Percentiles rank a stretch among this genome's conserved stretches.
These are phyloP conservation scores for Didymella pinodella DNA, from an alignment of 2,329 filamentous ascomycete species.

Conservation along the genomic window DNA sequence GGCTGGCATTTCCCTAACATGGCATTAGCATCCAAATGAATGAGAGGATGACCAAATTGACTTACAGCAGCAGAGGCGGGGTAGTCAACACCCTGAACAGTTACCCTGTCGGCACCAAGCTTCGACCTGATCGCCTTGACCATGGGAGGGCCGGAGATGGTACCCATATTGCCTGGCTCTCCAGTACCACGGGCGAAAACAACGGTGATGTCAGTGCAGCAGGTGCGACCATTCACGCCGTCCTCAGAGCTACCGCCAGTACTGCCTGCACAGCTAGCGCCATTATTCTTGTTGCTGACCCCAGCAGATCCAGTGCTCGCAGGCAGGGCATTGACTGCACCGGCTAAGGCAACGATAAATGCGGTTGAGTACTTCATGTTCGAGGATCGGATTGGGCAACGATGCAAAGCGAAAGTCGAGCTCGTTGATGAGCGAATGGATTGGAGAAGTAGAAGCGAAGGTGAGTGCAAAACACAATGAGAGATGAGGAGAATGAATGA, in stretches of 20 bases:
- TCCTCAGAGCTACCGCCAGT: constrained; percentile 47
- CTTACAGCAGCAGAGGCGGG: constrained; percentile 40
- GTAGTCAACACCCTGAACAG: constrained; percentile 46
- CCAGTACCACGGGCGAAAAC: constrained; percentile 56
- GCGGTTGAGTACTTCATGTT: constrained; percentile 40
- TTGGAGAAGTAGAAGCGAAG: constrained; percentile 20
- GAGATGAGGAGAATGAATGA: constrained; percentile 22
- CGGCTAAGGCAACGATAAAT: constrained; percentile 30
- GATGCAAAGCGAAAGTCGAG: constrained; percentile 5
- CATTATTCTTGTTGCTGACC: constrained; percentile 22
- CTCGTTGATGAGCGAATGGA: constrained; percentile 6
- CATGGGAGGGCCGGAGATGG: constrained; percentile 52
- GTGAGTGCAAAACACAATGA: constrained; percentile 34
- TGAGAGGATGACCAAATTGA: neutral
- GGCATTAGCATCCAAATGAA: constrained; percentile 4
- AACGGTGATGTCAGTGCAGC: constrained; percentile 54
- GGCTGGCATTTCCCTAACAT: constrained; percentile 36
- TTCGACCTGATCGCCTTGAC: constrained; percentile 39
- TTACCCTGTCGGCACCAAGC: constrained; percentile 38
- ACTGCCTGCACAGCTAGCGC: constrained; percentile 33
- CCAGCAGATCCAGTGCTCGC: constrained; percentile 16
- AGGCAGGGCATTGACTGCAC: constrained; percentile 30
- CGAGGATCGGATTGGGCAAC: neutral
- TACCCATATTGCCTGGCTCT: constrained; percentile 55
- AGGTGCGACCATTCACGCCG: constrained; percentile 50